Conservation (phyloP, 1,284 basidiomycete species). For the Porogramme epimiltina region DNA sequence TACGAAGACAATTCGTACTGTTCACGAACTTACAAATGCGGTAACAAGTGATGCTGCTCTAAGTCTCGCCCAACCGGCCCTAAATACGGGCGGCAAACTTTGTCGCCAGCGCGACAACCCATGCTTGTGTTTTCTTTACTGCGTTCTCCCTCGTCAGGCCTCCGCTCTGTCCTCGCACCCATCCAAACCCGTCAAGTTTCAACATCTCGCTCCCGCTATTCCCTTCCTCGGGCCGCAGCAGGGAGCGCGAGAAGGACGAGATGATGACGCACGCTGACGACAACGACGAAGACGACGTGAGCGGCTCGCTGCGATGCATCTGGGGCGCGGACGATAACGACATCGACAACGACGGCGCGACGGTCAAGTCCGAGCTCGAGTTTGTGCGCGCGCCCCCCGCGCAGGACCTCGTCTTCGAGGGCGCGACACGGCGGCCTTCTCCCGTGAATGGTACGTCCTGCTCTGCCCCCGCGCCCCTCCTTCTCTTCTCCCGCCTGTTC, state of each 20-base stretch:
- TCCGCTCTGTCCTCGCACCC: too few species aligned
- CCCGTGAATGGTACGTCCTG: conserved; percentile 15
- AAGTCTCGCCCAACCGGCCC: too few species aligned
- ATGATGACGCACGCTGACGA: not conserved
- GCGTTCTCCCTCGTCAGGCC: too few species aligned
- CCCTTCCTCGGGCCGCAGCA: not conserved
- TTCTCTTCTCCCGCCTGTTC: not conserved
- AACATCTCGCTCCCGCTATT: too few species aligned
- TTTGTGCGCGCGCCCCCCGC: conserved; percentile 22
- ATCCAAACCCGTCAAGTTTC: too few species aligned
- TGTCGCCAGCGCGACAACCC: too few species aligned
- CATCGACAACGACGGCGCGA: conserved; percentile 17
- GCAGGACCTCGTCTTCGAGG: conserved; percentile 16
- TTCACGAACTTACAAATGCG: too few species aligned
- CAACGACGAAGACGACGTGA: conserved; percentile 19
- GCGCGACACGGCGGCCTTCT: conserved; percentile 16
- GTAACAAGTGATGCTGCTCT: too few species aligned
- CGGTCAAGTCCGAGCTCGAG: conserved; percentile 28
- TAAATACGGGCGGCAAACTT: too few species aligned
- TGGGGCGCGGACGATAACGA: conserved; percentile 18
- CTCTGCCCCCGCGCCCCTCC: not conserved
- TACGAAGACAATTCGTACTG: too few species aligned
- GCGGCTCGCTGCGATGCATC: conserved; percentile 28
- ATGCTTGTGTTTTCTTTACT: too few species aligned
- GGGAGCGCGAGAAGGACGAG: not conserved